Base-by-base conservation (phyloP, 495 filamentous ascomycete species). In the Trichoderma erinaceum region DNA sequence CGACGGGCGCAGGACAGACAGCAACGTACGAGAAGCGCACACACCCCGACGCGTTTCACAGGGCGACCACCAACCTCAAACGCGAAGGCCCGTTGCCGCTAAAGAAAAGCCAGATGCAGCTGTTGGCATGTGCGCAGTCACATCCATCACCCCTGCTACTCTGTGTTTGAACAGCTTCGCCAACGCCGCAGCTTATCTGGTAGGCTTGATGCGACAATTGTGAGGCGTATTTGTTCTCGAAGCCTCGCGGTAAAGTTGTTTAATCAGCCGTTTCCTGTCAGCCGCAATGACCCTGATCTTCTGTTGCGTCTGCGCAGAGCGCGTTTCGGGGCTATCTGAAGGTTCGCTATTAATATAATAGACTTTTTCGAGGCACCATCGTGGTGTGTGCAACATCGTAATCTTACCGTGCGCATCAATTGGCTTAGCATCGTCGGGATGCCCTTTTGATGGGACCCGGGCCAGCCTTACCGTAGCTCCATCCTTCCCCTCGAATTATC, bases 21-120 rank as follows among this genome's bases (percentile, higher is more conserved):
- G 44, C 44, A 48, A 48, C 44, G n/a, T 48, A n/a, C 44, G 44
- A 48, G 15, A 48, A 48, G 13, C 44, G 12, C 44, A n/a, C 44
- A 48, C 44, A 48, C 44, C 15, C n/a, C 13, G 44, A 48, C 44
- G n/a, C 44, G 44, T 48, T 48, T 48, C 44, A 48, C 44, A 15
- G 44, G 44, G 44, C 44, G 44, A n/a, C 44, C 35, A 52, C 48
- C 15, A 25, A 27, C 56, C 27, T 61, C 56, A 61, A 32, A 61
- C 56, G 27, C 56, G 27, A 25, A 61, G 56, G 8, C 23, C 56
- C 56, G 56, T 18, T 61, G 56, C 56, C 56, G 56, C 56, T 61
- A 56, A 48, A 52, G 56, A 25, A 8, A 32, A 61, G 56, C 56
- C 23, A 61, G 56, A 61, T 25, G 56, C 56, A 61, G 23, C 56